phyloP scores from a whole-genome alignment of 257 asterid genomes.

The Solanum neorickii region DNA sequence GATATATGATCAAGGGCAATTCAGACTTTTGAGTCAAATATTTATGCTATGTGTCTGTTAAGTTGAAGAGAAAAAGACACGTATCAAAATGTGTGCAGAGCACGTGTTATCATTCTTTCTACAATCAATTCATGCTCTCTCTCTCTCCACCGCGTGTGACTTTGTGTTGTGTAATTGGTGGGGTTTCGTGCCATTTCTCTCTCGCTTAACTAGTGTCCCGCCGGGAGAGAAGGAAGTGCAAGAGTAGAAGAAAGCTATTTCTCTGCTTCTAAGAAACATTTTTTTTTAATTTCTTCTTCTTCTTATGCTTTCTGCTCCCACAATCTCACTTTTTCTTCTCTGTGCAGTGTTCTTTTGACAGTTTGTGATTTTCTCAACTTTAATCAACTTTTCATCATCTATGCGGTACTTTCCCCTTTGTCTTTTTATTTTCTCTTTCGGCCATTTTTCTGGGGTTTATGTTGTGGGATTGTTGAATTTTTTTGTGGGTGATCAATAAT shows the following conservation, averaged over 20 bases:
- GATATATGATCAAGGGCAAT: too few relatives aligned
- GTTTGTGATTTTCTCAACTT: neutral
- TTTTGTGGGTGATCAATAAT: neutral
- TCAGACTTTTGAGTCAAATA: too few relatives aligned
- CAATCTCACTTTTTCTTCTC: constrained; percentile 7
- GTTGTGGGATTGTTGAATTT: neutral
- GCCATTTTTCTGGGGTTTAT: neutral
- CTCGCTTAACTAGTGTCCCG: constrained; percentile 30
- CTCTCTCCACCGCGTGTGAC: neutral
- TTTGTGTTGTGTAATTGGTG: neutral
- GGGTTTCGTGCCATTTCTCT: neutral
- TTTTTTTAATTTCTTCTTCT: neutral
- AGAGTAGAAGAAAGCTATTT: constrained; percentile 77
- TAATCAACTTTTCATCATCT: constrained; percentile 9
- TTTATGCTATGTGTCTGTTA: too few relatives aligned
- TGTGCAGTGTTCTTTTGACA: neutral
- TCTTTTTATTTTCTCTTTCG: neutral
- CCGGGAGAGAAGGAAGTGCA: constrained; percentile 76
- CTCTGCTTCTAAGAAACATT: constrained; percentile 76
- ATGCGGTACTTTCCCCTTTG: constrained; percentile 25
- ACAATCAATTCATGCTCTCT: constrained; percentile 6
- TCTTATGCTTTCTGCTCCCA: neutral
- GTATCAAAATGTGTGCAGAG: too few relatives aligned
- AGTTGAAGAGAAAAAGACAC: too few relatives aligned
- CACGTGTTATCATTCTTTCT: neutral